A percentile compares a stretch with the other conserved stretches of the same genome.
Evolutionary conservation across 768 basidiomycete genomes (phyloP).

Genomic region (Fomitopsis serialis): DNA sequence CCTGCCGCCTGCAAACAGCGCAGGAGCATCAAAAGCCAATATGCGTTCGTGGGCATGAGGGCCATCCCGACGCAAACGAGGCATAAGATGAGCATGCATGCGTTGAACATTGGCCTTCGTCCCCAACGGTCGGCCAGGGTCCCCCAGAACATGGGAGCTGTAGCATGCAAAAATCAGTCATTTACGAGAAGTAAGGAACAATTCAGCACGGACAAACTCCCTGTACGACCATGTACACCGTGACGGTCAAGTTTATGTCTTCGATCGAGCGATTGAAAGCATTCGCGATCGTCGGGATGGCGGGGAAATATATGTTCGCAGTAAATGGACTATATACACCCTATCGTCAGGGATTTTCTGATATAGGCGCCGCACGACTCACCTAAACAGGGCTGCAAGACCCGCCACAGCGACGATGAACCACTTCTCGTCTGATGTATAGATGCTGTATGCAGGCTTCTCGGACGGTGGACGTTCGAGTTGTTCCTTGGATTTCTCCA

Average conservation of each 20-base stretch:
- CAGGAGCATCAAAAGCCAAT: constrained; percentile 78
- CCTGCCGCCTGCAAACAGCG: constrained; percentile 77
- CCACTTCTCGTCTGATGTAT: constrained; percentile 58
- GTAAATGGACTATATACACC: constrained; percentile 33
- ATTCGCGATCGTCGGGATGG: constrained; percentile 59
- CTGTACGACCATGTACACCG: constrained; percentile 69
- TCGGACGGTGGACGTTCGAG: background rate
- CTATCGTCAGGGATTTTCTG: background rate
- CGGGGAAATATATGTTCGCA: constrained; percentile 75
- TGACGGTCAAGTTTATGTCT: constrained; percentile 76
- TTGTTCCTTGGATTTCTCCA: background rate
- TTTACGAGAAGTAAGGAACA: background rate
- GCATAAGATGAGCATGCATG: constrained; percentile 58
- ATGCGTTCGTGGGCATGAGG: constrained; percentile 49
- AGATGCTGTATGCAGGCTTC: constrained; percentile 38
- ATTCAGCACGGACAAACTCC: constrained; percentile 42
- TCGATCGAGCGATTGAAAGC: constrained; percentile 65
- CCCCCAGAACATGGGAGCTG: constrained; percentile 56
- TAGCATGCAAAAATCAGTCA: background rate
- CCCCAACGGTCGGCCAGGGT: constrained; percentile 63
- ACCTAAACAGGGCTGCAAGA: constrained; percentile 64
- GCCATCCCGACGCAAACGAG: constrained; percentile 62
- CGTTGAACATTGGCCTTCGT: constrained; percentile 56
- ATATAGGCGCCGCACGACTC: background rate
- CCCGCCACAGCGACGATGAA: constrained; percentile 54